phyloP scores from a whole-genome alignment of 805 yeast species.

The Cyberlindnera xishuangbannaensis region DNA sequence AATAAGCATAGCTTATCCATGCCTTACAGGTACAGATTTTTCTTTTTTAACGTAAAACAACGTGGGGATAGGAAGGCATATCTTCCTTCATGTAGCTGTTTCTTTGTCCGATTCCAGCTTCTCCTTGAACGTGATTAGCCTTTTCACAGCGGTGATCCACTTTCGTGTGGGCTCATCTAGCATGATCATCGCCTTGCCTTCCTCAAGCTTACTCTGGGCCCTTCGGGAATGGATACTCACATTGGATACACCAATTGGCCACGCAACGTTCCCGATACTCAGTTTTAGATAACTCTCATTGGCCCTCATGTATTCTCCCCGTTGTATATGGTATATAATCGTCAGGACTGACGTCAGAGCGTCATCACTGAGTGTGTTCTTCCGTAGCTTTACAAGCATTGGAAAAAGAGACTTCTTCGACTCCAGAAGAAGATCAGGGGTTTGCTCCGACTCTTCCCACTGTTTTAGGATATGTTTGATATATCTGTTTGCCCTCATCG shows the following conservation, averaged over 20 bases:
- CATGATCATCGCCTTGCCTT: slow-evolving; percentile 66
- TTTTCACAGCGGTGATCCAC: slow-evolving; percentile 73
- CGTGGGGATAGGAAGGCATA: no score
- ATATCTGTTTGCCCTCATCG: slow-evolving; percentile 21
- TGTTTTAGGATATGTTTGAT: slow-evolving; percentile 29
- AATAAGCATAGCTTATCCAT: no score
- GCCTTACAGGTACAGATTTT: no score
- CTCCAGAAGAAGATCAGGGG: slow-evolving; percentile 31
- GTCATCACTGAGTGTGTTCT: slow-evolving; percentile 32
- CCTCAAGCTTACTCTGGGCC: slow-evolving; percentile 52
- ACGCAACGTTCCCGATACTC: slow-evolving; percentile 82
- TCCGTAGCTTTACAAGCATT: slow-evolving; percentile 47
- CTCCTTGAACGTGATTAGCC: slow-evolving; percentile 53
- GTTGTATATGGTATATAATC: slow-evolving; percentile 55
- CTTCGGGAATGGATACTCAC: slow-evolving; percentile 78
- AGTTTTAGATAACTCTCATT: slow-evolving; percentile 66
- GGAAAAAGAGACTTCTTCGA: slow-evolving; percentile 48
- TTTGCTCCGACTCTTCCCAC: slow-evolving; percentile 32
- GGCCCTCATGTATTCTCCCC: slow-evolving; percentile 43
- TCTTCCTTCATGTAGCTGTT: no score
- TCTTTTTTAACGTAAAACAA: no score
- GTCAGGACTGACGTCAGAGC: slow-evolving; percentile 52
- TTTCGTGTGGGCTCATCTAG: slow-evolving; percentile 65
- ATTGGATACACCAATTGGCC: slow-evolving; percentile 84
- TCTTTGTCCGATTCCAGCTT: no score